phyloP scores from a whole-genome alignment of 2,329 filamentous ascomycete genomes.

The Epichloe sibirici region DNA sequence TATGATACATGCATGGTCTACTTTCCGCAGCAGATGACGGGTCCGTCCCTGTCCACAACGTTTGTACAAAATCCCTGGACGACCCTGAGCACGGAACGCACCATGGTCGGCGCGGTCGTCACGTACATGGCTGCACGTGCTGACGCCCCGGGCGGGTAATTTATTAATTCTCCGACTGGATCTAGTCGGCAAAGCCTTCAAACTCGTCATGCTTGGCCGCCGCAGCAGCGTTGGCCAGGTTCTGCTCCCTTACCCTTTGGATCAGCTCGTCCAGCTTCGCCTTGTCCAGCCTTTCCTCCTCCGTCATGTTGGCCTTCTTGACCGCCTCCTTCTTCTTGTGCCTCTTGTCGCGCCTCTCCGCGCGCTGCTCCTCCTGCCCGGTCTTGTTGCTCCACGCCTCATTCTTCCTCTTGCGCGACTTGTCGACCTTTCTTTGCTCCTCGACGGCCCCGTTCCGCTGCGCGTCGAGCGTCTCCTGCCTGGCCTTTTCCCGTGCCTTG shows the following conservation, averaged over 20 bases:
- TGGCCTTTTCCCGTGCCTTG: conserved; percentile 54
- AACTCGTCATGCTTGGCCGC: conserved; percentile 38
- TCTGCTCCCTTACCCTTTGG: conserved; percentile 47
- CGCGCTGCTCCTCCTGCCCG: conserved; percentile 51
- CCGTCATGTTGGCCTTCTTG: conserved; percentile 52
- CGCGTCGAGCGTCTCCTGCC: conserved; percentile 43
- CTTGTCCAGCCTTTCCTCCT: conserved; percentile 52
- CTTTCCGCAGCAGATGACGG: too few species aligned
- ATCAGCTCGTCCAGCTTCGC: conserved; percentile 53
- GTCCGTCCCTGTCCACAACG: too few species aligned
- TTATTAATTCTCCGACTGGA: conserved; percentile 10
- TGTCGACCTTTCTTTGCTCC: conserved; percentile 27
- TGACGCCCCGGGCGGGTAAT: conserved; percentile 10
- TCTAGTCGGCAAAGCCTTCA: conserved; percentile 43
- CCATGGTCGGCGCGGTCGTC: too few species aligned
- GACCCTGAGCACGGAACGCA: too few species aligned
- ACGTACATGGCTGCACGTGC: too few species aligned
- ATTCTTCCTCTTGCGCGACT: conserved; percentile 46
- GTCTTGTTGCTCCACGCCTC: conserved; percentile 63
- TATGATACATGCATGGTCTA: too few species aligned
- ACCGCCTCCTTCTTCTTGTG: conserved; percentile 52
- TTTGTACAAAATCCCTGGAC: too few species aligned
- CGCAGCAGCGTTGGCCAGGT: conserved; percentile 27
- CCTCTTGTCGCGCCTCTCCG: conserved; percentile 51
- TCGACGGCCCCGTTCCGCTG: conserved; percentile 27